Base-by-base conservation (phyloP, 805 yeast genomes). In the Kazachstania africana region DNA sequence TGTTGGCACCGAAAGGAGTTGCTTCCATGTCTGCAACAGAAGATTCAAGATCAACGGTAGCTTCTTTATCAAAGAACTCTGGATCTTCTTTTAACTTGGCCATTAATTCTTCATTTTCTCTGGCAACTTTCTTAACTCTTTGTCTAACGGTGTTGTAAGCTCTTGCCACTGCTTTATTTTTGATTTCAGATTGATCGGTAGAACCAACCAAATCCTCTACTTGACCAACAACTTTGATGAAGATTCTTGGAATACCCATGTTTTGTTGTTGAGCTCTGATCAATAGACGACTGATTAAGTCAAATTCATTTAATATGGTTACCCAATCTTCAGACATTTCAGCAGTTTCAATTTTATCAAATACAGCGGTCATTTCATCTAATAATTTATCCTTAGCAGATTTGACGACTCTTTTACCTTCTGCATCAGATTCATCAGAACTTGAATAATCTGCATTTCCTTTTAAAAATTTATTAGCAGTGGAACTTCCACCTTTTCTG, bases 361-460 rank as follows among this genome's bases (percentile, higher is more conserved):
- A 70, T 21, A 71, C 59, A 16, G 66, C 65, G 45, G 72, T 76
- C 62, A 91, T 70, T 57, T 91, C 98, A 53, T 85, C 96, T 45
- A 85, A 57, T 38, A 85, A 68, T 65, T 88, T 91, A 43, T 87
- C 97, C 62, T 79, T 83, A 33, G 96, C 95, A 36, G 91, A 76
- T 63, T 83, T 87, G 45, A 88, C 95, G 26, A 85, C 84, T 44
- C 78, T 80, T 55, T 75, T 78, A 36, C 78, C 88, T 40, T 65
- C 72, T 37, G 68, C 81, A 35, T 70, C 68, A 32, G 69, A 74
- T 27, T 60, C 63, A 16, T 61, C 68, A 6, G 60, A 59, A 24
- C 59, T 62, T 25, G 59, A 56, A 26, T 52, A 50, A 24, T 47
- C 48, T 23, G 55, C 50, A n/a, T n/a, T n/a, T 24, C 53, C 55